A percentile compares a stretch with the other conserved stretches of the same genome.
These are phyloP conservation scores for Nepenthes alata DNA, from an alignment of 179 eudicot genomes.

Conservation along the genomic window DNA sequence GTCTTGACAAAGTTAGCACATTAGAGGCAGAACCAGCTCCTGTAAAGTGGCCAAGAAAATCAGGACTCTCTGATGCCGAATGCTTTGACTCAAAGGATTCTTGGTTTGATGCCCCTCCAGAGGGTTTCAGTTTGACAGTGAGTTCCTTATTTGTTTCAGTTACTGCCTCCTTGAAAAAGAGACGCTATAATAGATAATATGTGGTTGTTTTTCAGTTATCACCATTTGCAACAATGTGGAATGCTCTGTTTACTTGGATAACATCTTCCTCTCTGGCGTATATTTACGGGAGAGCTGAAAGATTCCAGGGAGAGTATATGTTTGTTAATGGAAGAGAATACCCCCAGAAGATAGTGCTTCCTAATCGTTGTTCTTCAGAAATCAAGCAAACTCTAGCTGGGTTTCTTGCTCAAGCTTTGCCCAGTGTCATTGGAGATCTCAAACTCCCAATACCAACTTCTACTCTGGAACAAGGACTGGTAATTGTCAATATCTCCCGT, in stretches of 20 bases:
- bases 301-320: conserved; percentile 56
- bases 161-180: neutral
- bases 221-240: conserved; percentile 83
- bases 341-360: conserved; percentile 42
- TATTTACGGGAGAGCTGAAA: conserved; percentile 77
- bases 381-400: conserved; percentile 75
- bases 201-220: conserved; percentile 51
- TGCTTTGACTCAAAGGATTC: conserved; percentile 56
- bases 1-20: conserved; percentile 18
- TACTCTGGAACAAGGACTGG: conserved; percentile 62
- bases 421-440: conserved; percentile 56
- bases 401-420: conserved; percentile 69
- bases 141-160: conserved; percentile 16
- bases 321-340: conserved; percentile 75
- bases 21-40: conserved; percentile 26
- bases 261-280: conserved; percentile 86
- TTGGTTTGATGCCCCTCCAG: conserved; percentile 76
- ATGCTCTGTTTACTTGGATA: conserved; percentile 74
- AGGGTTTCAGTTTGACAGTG: conserved; percentile 66
- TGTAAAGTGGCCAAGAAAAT: conserved; percentile 55
- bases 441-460: conserved; percentile 59
- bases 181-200: neutral
- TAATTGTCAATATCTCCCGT: conserved; percentile 7
- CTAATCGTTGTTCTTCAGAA: conserved; percentile 76
- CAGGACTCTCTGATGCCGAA: conserved; percentile 38